Conservation (phyloP, 805 yeast species). For the Saccharomycopsis schoenii region DNA sequence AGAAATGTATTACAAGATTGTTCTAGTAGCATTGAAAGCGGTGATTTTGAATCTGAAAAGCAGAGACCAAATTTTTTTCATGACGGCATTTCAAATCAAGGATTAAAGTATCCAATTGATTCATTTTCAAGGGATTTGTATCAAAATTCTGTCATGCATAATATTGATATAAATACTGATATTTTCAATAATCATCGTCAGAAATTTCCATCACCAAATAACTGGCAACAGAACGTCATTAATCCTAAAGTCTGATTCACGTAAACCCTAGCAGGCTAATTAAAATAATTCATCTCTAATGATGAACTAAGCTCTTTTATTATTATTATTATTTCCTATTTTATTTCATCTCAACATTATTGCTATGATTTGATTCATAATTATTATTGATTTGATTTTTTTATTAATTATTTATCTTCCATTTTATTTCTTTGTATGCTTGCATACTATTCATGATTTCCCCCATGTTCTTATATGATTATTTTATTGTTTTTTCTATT, state of each 20-base stretch:
- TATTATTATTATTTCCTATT: not conserved
- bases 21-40: constrained; percentile 16
- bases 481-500: not conserved
- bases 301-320: not conserved
- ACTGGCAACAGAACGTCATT: not conserved
- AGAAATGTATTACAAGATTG: constrained; percentile 6
- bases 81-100: not conserved
- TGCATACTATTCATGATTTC: constrained; percentile 1
- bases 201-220: not conserved
- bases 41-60: constrained; percentile 8
- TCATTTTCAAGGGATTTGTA: not conserved
- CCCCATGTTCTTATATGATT: not conserved
- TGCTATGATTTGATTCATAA: not conserved
- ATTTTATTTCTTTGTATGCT: not conserved
- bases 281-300: not conserved
- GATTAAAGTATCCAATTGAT: not conserved
- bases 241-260: not conserved
- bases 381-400: not conserved
- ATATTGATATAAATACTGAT: not conserved
- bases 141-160: not conserved
- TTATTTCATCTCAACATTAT: not conserved
- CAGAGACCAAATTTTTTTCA: not conserved
- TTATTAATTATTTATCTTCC: not conserved
- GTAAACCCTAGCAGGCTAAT: not conserved
- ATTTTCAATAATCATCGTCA: not conserved